These are phyloP conservation scores for Globisporangium uncinulatum DNA, from an alignment of 352 stramenopile genomes.

Conservation along the genomic window DNA sequence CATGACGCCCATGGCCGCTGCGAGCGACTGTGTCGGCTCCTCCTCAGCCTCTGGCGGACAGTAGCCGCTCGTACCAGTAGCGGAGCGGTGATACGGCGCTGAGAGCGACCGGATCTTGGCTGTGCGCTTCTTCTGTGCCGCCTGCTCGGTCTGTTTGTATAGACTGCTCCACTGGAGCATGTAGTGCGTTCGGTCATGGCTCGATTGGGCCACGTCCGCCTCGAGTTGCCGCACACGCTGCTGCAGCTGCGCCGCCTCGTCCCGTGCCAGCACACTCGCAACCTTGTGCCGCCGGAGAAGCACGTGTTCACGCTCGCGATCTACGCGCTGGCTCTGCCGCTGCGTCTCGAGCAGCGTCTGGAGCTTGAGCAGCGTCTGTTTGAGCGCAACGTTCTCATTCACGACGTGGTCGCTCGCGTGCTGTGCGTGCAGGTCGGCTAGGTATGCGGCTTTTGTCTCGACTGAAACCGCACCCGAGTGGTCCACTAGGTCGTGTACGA, in stretches of 20 bases:
- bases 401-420: conserved; percentile 32
- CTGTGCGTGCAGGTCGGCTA: conserved; percentile 40
- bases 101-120: conserved; percentile 48
- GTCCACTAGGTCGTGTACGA: conserved; percentile 56
- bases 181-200: conserved; percentile 41
- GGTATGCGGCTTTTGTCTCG: conserved; percentile 43
- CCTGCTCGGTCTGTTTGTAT: conserved; percentile 34
- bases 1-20: neutral
- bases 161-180: conserved; percentile 39
- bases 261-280: conserved; percentile 24
- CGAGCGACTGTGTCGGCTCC: neutral
- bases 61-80: neutral
- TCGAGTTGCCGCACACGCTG: conserved; percentile 45
- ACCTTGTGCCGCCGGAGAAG: conserved; percentile 31
- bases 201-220: conserved; percentile 33
- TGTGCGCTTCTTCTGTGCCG: conserved; percentile 32
- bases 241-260: conserved; percentile 43
- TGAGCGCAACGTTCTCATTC: conserved; percentile 61
- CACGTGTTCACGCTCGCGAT: conserved; percentile 34
- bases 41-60: neutral
- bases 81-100: conserved; percentile 22
- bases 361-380: conserved; percentile 62
- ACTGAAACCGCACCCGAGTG: conserved; percentile 44
- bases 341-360: conserved; percentile 63
- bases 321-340: conserved; percentile 32